Evolutionary conservation across 2,329 filamentous ascomycete genomes (phyloP).

Genomic region (Cercospora berteroae): DNA sequence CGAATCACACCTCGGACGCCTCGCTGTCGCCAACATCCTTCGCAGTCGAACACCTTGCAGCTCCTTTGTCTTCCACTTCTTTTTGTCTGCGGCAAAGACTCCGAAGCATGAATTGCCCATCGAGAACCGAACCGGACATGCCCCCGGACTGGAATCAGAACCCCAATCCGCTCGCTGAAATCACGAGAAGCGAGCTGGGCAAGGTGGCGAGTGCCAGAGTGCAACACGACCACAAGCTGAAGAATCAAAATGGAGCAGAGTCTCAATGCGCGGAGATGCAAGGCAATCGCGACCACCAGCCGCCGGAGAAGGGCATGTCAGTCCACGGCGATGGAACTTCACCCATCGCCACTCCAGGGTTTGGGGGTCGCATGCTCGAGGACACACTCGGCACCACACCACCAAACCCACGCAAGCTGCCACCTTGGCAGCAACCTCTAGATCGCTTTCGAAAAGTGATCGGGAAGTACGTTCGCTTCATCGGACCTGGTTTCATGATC

Average conservation of each 20-base stretch:
- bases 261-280: conserved; percentile 25
- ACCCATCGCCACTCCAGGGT: conserved; percentile 26
- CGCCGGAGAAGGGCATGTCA: conserved; percentile 1
- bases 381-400: conserved; percentile 23
- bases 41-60: neutral
- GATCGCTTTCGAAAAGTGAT: conserved; percentile 20
- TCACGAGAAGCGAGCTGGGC: conserved; percentile 62
- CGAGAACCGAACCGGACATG: conserved; percentile 56
- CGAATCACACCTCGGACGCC: neutral
- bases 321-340: conserved; percentile 21
- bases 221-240: conserved; percentile 46
- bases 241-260: conserved; percentile 33
- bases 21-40: neutral
- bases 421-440: conserved; percentile 24
- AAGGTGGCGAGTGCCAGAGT: conserved; percentile 58
- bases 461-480: conserved; percentile 53
- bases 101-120: conserved; percentile 63
- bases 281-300: conserved; percentile 17
- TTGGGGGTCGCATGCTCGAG: conserved; percentile 29
- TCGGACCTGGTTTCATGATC: conserved; percentile 66
- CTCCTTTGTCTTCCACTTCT: neutral
- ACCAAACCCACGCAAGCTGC: conserved; percentile 24
- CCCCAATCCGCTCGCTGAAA: conserved; percentile 56
- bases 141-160: conserved; percentile 61
- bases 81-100: neutral